A percentile compares a stretch with the other conserved stretches of the same genome.
phyloP scores from a whole-genome alignment of 352 stramenopile species.

The Pythium periplocum region DNA sequence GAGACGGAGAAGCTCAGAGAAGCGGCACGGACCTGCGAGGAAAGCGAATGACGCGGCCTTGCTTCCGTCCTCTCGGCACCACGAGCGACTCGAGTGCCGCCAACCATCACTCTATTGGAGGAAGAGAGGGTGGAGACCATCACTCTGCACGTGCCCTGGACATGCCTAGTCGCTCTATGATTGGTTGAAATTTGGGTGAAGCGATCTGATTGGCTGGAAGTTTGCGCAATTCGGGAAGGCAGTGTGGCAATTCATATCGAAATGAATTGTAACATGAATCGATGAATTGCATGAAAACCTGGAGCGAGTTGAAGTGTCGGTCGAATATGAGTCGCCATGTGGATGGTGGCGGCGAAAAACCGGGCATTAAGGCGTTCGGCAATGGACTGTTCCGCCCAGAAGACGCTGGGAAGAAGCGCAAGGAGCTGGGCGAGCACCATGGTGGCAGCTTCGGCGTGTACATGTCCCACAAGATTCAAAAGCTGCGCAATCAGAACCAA shows the following conservation, averaged over 20 bases:
- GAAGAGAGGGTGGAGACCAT: neutral
- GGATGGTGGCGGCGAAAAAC: slow-evolving; percentile 1
- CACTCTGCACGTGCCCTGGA: neutral
- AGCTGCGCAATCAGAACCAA: slow-evolving; percentile 74
- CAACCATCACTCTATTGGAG: slow-evolving; percentile 1
- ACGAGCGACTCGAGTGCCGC: too few relatives aligned
- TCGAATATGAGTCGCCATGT: neutral
- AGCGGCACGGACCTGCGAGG: neutral
- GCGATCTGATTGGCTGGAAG: neutral
- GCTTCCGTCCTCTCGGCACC: too few relatives aligned
- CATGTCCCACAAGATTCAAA: slow-evolving; percentile 91
- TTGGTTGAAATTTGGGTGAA: slow-evolving; percentile 1
- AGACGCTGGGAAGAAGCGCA: slow-evolving; percentile 20
- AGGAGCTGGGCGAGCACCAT: slow-evolving; percentile 79
- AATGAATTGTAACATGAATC: too few relatives aligned
- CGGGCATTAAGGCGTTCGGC: slow-evolving; percentile 20
- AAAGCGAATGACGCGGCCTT: too few relatives aligned
- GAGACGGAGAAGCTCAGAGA: neutral
- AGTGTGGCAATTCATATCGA: too few relatives aligned
- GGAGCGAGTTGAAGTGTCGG: too few relatives aligned
- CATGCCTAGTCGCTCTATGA: too few relatives aligned
- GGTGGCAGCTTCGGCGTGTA: slow-evolving; percentile 85
- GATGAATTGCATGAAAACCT: too few relatives aligned
- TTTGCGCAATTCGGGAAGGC: too few relatives aligned
- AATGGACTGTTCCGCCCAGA: slow-evolving; percentile 15